These are phyloP conservation scores for Acacia acuminata DNA, from an alignment of 306 rosid genomes.

Conservation along the genomic window DNA sequence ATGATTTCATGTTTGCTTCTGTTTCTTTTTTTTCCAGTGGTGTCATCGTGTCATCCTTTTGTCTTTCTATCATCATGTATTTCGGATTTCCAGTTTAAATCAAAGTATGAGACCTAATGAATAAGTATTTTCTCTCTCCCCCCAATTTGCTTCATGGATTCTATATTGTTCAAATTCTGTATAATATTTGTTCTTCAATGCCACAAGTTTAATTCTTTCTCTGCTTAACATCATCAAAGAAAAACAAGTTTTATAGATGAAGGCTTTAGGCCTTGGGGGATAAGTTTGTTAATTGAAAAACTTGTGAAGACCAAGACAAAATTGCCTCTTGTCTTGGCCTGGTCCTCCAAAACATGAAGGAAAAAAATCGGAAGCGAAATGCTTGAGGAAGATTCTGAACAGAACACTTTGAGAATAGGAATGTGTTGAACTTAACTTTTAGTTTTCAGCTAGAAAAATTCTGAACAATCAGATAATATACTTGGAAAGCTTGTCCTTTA, in stretches of 20 bases:
- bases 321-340: neutral
- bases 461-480: neutral
- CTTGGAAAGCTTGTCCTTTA: neutral
- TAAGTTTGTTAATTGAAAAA: neutral
- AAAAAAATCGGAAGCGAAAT: neutral
- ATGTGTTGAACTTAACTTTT: neutral
- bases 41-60: slow-evolving; percentile 14
- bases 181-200: neutral
- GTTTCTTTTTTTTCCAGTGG: neutral
- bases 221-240: neutral
- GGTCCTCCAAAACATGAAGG: neutral
- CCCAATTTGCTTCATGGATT: neutral
- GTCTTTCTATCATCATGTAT: slow-evolving; percentile 28
- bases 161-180: neutral
- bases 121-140: slow-evolving; percentile 29
- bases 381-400: neutral
- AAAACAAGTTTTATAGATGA: neutral
- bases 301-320: neutral
- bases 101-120: slow-evolving; percentile 45
- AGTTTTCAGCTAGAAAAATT: neutral
- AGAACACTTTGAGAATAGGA: neutral
- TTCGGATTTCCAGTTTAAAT: slow-evolving; percentile 39
- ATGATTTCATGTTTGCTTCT: neutral
- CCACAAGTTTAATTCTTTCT: neutral
- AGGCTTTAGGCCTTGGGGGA: neutral